A percentile compares a stretch with the other conserved stretches of the same genome.
phyloP scores from a whole-genome alignment of 1,284 basidiomycete genomes.

The Malassezia caprae region DNA sequence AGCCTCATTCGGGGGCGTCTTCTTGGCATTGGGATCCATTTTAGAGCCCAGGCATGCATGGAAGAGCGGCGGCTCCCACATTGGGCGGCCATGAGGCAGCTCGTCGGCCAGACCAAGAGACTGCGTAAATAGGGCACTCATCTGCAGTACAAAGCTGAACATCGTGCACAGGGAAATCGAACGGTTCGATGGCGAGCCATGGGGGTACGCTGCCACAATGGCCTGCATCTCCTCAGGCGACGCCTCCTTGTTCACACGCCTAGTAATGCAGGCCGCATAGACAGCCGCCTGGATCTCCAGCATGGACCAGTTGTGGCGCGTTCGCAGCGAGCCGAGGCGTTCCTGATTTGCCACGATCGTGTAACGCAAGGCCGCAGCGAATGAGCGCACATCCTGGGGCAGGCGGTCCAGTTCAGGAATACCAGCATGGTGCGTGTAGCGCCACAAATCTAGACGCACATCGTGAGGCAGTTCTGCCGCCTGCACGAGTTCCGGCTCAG shows the following conservation, averaged over 20 bases:
- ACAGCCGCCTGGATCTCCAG: conserved; percentile 14
- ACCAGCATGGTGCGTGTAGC: conserved; percentile 10
- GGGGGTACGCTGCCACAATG: conserved; percentile 10
- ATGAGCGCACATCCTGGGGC: conserved; percentile 10
- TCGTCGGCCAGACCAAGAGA: conserved; percentile 2
- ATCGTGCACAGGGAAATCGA: conserved; percentile 15
- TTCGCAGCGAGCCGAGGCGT: conserved; percentile 13
- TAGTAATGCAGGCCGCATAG: conserved; percentile 8
- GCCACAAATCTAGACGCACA: conserved; percentile 13
- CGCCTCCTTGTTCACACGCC: conserved; percentile 9
- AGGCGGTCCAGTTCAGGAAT: conserved; percentile 4
- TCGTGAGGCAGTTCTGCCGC: conserved; percentile 7
- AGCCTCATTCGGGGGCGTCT: background rate
- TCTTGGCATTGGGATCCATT: background rate
- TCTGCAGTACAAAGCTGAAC: conserved; percentile 14
- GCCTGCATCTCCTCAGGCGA: conserved; percentile 8
- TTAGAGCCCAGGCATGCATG: conserved; percentile 10
- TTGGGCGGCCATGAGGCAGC: background rate
- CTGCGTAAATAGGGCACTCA: conserved; percentile 13
- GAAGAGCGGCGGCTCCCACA: conserved; percentile 17
- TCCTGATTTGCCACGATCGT: conserved; percentile 13
- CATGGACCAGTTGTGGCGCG: conserved; percentile 15
- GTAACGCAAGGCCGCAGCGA: conserved; percentile 17
- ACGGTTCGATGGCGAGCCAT: conserved; percentile 18
- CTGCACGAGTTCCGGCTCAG: background rate